Evolutionary conservation across 306 rosid species (phyloP).

Genomic region (Pyrus betulifolia): DNA sequence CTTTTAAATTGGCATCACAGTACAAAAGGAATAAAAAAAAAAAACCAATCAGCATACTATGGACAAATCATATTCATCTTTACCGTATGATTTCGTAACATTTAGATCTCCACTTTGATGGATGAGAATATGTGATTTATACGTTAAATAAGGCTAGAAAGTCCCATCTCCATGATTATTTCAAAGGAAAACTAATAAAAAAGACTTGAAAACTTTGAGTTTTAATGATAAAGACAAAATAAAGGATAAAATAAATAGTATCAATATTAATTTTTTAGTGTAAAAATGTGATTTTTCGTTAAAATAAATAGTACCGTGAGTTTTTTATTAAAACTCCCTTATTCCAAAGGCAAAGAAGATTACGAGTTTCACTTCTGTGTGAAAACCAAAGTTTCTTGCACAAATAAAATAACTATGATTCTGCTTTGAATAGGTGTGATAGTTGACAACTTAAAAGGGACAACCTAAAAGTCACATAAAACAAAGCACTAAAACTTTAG

Average conservation of each 20-base stretch:
- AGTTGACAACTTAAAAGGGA: conserved; percentile 22
- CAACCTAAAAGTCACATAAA: not conserved
- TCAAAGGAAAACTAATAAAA: not conserved
- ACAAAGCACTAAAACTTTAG: not conserved
- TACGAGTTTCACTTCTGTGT: not conserved
- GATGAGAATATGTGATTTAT: not conserved
- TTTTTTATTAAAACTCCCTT: no score
- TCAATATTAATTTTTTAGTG: no score
- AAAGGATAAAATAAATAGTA: no score
- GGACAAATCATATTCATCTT: no score
- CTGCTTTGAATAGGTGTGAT: conserved; percentile 9
- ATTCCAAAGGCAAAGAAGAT: conserved; percentile 10
- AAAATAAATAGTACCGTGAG: no score
- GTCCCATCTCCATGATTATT: conserved; percentile 9
- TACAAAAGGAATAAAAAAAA: not conserved
- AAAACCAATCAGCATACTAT: no score
- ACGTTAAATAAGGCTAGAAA: not conserved
- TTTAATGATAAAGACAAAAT: no score
- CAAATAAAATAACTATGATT: conserved; percentile 2
- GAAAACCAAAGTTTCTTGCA: not conserved
- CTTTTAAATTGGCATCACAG: not conserved
- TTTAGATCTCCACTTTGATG: no score
- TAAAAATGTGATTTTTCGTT: no score
- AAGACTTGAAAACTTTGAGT: no score
- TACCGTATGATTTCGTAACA: not conserved